phyloP scores from a whole-genome alignment of 768 basidiomycete genomes.

The Boletus sp. region DNA sequence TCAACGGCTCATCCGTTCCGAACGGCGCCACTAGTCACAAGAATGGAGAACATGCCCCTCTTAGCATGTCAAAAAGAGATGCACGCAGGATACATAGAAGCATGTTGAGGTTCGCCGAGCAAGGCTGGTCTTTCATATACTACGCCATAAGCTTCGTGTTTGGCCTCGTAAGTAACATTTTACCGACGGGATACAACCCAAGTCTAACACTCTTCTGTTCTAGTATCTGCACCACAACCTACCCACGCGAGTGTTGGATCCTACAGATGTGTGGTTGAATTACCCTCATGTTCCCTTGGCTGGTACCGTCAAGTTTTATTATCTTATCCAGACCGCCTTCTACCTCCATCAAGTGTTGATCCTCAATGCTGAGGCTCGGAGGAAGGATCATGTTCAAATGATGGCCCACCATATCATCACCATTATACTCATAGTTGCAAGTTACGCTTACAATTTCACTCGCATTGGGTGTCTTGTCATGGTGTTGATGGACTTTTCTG shows the following conservation, averaged over 20 bases:
- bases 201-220: constrained; percentile 8
- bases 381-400: constrained; percentile 96
- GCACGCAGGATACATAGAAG: constrained; percentile 63
- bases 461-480: constrained; percentile 88
- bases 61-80: constrained; percentile 42
- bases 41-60: constrained; percentile 21
- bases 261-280: constrained; percentile 65
- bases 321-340: constrained; percentile 81
- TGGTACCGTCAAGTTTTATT: constrained; percentile 86
- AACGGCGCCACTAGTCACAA: constrained; percentile 34
- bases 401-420: constrained; percentile 94
- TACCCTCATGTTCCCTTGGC: constrained; percentile 85
- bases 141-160: constrained; percentile 72
- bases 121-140: constrained; percentile 88
- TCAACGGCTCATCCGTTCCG: constrained; percentile 18
- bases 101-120: constrained; percentile 89
- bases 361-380: constrained; percentile 86
- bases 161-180: constrained; percentile 70
- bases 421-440: constrained; percentile 67
- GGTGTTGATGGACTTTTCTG: constrained; percentile 92
- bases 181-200: constrained; percentile 5
- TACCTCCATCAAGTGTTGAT: constrained; percentile 91
- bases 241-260: constrained; percentile 63
- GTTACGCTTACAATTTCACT: constrained; percentile 83
- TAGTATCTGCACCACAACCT: constrained; percentile 81